Base-by-base conservation (phyloP, 805 yeast genomes). In the Clavispora phyllophila region DNA sequence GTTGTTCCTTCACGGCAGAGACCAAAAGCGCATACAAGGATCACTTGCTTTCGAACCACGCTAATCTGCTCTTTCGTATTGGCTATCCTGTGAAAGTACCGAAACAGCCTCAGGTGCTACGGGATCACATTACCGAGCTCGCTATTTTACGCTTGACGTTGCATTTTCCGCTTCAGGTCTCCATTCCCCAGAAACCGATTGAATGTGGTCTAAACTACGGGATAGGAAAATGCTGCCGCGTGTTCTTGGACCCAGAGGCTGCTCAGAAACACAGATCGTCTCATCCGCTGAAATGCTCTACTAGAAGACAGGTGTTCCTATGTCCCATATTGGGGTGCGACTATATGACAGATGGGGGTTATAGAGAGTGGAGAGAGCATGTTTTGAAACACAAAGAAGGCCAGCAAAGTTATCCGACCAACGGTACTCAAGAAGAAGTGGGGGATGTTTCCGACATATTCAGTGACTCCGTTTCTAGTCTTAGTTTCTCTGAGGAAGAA, bases 271-370 rank as follows among this genome's bases (percentile, higher is more conserved):
- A 63, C 46, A 54, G 50, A 23, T 42, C 33, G 2, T 38, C 40
- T 15, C 38, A 39, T 39, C 51, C 56, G 1, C 29, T 26, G 7
- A 23, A 46, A 6, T 68, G 73, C 42, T 62, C 71, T 2, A 9
- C 42, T 5, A 56, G 55, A 44, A 53, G 49, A 20, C 72, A 66
- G 44, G 66, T 65, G 2, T 53, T 62, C 36, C 43, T 58, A 4
- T 68, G 74, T 46, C 72, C 74, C 2, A 44, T 68, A 15, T 47
- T 68, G 25, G 74, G 74, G 9, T 68, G 74, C 48, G 69, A 62
- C 1, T 68, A 50, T 44, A 58, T 62, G 56, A 65, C 72, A 0
- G 70, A 65, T 24, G 63, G 56, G 6, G 32, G 47, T 27, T 49
- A 43, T 41, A 19, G 20, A 1, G 50, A 44, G 33, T 45, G 44